Conservation (phyloP, 2,329 filamentous ascomycete species). For the Kalaharituber pfeilii region DNA sequence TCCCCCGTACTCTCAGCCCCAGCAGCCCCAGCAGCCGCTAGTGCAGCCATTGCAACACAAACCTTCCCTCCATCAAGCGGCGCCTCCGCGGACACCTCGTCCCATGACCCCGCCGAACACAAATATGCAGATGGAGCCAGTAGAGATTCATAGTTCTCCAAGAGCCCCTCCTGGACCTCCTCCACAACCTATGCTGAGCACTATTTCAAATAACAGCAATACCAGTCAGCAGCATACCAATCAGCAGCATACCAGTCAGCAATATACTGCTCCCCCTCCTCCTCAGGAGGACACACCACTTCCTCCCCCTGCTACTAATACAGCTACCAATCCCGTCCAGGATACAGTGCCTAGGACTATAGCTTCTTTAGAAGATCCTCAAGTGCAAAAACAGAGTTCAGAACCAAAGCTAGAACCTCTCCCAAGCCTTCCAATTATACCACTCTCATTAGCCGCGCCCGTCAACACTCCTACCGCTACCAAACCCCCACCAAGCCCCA, state of each 20-base stretch:
- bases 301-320: neutral
- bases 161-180: neutral
- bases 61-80: neutral
- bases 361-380: neutral
- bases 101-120: neutral
- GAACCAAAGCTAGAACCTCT: neutral
- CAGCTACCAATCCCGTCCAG: neutral
- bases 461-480: neutral
- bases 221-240: too few species aligned
- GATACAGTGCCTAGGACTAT: neutral
- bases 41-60: neutral
- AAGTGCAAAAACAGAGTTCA: neutral
- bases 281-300: neutral
- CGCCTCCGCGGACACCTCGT: neutral
- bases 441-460: neutral
- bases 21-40: neutral
- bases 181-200: too few species aligned
- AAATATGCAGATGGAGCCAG: neutral
- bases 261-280: neutral
- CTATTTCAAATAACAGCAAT: too few species aligned
- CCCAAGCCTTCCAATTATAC: constrained; percentile 7
- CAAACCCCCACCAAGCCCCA: neutral
- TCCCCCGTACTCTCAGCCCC: neutral
- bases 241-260: too few species aligned
- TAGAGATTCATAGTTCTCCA: neutral